Conservation (phyloP, 768 basidiomycete genomes). For the Floccularia luteovirens region DNA sequence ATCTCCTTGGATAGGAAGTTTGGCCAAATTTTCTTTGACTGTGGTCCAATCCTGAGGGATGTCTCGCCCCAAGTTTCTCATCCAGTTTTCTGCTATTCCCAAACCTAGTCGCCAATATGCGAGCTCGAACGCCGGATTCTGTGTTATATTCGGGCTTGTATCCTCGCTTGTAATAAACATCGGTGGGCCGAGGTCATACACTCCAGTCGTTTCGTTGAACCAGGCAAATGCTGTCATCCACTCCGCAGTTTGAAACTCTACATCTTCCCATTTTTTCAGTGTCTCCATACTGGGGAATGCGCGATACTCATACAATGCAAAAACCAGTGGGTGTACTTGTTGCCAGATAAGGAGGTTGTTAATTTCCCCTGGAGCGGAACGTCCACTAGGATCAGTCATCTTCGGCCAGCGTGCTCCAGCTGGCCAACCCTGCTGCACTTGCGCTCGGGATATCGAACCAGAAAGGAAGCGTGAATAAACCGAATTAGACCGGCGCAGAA, state of each 20-base stretch:
- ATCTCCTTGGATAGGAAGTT: slow-evolving; percentile 42
- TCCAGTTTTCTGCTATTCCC: slow-evolving; percentile 39
- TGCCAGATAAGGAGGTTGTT: slow-evolving; percentile 61
- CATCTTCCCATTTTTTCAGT: slow-evolving; percentile 40
- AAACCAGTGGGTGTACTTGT: slow-evolving; percentile 51
- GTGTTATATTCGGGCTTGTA: slow-evolving; percentile 44
- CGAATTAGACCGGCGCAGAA: slow-evolving; percentile 34
- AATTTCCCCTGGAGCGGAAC: slow-evolving; percentile 51
- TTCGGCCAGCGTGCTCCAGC: slow-evolving; percentile 58
- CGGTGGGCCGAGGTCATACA: slow-evolving; percentile 53
- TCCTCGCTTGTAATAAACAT: slow-evolving; percentile 52
- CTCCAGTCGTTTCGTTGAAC: slow-evolving; percentile 35
- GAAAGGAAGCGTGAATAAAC: slow-evolving; percentile 42
- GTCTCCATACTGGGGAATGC: slow-evolving; percentile 28
- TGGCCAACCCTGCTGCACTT: slow-evolving; percentile 43
- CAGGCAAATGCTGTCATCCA: slow-evolving; percentile 56
- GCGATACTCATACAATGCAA: slow-evolving; percentile 52
- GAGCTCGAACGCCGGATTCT: slow-evolving; percentile 51
- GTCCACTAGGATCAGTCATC: slow-evolving; percentile 55
- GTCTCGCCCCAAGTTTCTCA: slow-evolving; percentile 30
- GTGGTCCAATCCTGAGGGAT: slow-evolving; percentile 33
- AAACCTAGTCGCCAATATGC: slow-evolving; percentile 52
- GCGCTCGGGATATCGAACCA: slow-evolving; percentile 37
- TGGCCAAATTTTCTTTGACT: slow-evolving; percentile 38
- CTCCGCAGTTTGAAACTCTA: slow-evolving; percentile 47